phyloP scores from a whole-genome alignment of 352 stramenopile species.

The Globisporangium middletonii region DNA sequence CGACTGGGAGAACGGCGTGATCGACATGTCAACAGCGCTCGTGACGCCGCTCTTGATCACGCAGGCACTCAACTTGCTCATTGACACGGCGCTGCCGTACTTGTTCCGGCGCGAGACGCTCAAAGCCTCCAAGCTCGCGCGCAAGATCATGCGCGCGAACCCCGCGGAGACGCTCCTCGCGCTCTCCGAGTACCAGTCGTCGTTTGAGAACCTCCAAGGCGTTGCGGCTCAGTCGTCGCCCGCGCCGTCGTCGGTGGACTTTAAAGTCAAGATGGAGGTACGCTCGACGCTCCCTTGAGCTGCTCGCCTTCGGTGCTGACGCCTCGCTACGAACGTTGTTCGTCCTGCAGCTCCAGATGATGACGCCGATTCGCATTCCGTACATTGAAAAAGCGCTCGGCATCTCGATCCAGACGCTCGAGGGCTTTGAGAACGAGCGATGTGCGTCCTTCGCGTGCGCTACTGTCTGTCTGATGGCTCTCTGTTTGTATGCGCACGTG shows the following conservation, averaged over 20 bases:
- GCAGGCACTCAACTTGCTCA: conserved; percentile 77
- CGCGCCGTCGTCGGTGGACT: conserved; percentile 35
- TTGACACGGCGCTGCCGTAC: conserved; percentile 73
- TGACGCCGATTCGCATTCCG: conserved; percentile 83
- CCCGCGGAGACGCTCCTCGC: conserved; percentile 75
- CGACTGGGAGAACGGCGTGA: conserved; percentile 77
- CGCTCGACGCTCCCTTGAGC: not conserved
- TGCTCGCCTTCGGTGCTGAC: not conserved
- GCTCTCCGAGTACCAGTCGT: conserved; percentile 78
- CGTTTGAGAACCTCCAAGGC: conserved; percentile 56
- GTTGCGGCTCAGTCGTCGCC: conserved; percentile 19
- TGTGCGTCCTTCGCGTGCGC: conserved; percentile 22
- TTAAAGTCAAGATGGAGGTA: conserved; percentile 83
- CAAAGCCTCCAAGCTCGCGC: conserved; percentile 67
- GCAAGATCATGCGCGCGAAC: conserved; percentile 78
- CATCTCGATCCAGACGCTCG: conserved; percentile 65
- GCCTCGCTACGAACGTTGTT: not conserved
- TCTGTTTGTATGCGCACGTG: not conserved
- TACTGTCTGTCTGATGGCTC: too few species aligned
- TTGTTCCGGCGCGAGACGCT: conserved; percentile 57
- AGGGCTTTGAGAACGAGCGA: conserved; percentile 81
- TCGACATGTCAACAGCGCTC: conserved; percentile 85
- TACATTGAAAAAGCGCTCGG: conserved; percentile 77
- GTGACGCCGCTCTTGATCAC: conserved; percentile 83
- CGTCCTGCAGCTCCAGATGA: conserved; percentile 68